phyloP scores from a whole-genome alignment of 163 green algal species.

The Scenedesmus sp. region DNA sequence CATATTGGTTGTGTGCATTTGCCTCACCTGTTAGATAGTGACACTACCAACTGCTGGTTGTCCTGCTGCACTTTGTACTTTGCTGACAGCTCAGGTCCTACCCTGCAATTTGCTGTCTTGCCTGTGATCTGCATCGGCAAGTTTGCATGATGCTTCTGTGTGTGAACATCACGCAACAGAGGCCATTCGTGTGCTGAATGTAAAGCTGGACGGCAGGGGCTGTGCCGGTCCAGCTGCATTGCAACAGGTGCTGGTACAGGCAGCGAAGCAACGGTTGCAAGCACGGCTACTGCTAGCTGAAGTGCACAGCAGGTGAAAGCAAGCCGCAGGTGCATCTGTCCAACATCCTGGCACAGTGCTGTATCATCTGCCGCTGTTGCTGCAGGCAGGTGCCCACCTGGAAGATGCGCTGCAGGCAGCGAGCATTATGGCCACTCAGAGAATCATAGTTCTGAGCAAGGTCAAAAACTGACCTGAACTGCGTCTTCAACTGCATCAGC shows the following conservation, averaged over 20 bases:
- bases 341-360: not conserved
- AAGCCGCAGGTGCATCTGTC: no score
- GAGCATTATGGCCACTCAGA: not conserved
- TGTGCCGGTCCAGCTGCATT: no score
- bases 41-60: slow-evolving; percentile 37
- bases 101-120: slow-evolving; percentile 13
- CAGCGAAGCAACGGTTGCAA: no score
- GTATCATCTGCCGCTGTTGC: not conserved
- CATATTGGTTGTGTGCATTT: not conserved
- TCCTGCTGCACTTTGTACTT: slow-evolving; percentile 45
- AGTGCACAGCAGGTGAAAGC: no score
- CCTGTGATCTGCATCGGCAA: not conserved
- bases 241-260: no score
- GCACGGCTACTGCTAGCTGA: no score
- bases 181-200: no score
- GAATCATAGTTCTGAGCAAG: not conserved
- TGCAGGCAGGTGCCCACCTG: not conserved
- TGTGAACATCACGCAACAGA: no score
- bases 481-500: not conserved
- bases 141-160: not conserved
- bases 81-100: not conserved
- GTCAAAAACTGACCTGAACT: not conserved
- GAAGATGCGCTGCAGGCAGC: slow-evolving; percentile 6
- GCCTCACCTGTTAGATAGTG: slow-evolving; percentile 46
- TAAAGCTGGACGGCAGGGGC: no score